phyloP scores from a whole-genome alignment of 345 rosid species.

The Hirschfeldia incana region DNA sequence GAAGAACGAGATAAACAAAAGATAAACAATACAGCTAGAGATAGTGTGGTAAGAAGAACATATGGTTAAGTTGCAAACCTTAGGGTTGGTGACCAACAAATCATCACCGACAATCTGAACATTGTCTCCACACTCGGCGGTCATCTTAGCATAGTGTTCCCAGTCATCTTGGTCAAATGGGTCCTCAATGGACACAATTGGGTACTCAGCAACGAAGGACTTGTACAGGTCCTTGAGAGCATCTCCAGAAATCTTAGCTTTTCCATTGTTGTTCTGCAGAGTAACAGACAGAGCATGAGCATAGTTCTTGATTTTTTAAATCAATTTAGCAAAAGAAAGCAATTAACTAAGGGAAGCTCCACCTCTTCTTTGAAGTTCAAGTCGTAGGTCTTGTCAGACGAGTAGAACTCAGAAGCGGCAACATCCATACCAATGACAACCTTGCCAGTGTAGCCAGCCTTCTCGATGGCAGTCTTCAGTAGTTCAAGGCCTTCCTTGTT shows the following conservation, averaged over 20 bases:
- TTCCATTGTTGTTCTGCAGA: slow-evolving; percentile 1
- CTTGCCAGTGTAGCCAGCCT: neutral
- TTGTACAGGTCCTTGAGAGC: neutral
- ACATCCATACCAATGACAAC: neutral
- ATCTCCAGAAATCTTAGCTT: neutral
- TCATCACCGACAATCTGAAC: slow-evolving; percentile 1
- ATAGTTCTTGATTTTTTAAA: neutral
- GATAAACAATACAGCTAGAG: neutral
- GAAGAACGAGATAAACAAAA: neutral
- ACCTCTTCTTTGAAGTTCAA: neutral
- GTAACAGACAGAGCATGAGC: neutral
- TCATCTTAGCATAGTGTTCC: neutral
- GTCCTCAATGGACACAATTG: neutral
- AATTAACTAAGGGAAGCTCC: neutral
- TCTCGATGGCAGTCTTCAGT: slow-evolving; percentile 40
- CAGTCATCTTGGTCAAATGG: neutral
- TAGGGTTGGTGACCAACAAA: neutral
- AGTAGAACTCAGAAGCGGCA: slow-evolving; percentile 1
- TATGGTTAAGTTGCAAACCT: neutral
- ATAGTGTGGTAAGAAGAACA: neutral
- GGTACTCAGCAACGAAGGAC: neutral
- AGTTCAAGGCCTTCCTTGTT: slow-evolving; percentile 97
- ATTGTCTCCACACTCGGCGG: neutral
- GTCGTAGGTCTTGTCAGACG: neutral
- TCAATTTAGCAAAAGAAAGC: neutral